Percentiles rank a stretch among this genome's conserved stretches.
These are phyloP conservation scores for Tubosaeta sp. DNA, from an alignment of 768 basidiomycete genomes.

Conservation along the genomic window DNA sequence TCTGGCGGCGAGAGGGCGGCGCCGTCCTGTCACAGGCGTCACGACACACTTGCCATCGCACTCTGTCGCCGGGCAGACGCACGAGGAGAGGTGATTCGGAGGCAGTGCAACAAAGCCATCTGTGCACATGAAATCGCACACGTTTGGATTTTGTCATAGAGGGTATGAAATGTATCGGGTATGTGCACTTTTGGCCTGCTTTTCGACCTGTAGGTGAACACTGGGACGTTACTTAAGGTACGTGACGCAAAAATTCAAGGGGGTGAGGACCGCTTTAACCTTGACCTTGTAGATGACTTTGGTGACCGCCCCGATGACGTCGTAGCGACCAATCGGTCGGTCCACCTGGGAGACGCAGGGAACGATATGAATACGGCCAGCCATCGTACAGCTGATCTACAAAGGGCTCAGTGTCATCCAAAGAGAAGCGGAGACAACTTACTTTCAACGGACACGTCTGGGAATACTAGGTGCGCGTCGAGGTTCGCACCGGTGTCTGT, in stretches of 20 bases:
- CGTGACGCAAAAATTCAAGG: constrained; percentile 14
- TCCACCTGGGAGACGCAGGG: constrained; percentile 29
- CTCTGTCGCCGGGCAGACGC: background rate
- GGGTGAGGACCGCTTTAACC: constrained; percentile 19
- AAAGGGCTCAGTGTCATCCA: background rate
- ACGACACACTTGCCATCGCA: background rate
- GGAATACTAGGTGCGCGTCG: constrained; percentile 12
- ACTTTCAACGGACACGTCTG: constrained; percentile 14
- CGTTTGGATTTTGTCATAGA: constrained; percentile 12
- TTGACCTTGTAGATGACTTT: constrained; percentile 20
- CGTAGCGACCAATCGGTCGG: constrained; percentile 8
- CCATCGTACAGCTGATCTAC: background rate
- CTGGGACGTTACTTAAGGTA: background rate
- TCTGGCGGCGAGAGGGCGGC: constrained; percentile 13
- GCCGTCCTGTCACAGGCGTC: background rate
- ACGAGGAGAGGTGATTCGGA: background rate
- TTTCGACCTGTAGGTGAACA: constrained; percentile 21
- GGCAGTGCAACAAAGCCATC: background rate
- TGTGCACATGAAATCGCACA: constrained; percentile 24
- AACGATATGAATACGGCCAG: constrained; percentile 26
- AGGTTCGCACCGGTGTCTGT: constrained; percentile 18
- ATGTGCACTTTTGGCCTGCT: constrained; percentile 18
- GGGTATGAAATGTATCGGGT: constrained; percentile 28
- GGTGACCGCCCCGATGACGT: constrained; percentile 10
- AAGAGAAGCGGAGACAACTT: background rate